These are phyloP conservation scores for Alnus glutinosa DNA, from an alignment of 306 rosid genomes.

Conservation along the genomic window DNA sequence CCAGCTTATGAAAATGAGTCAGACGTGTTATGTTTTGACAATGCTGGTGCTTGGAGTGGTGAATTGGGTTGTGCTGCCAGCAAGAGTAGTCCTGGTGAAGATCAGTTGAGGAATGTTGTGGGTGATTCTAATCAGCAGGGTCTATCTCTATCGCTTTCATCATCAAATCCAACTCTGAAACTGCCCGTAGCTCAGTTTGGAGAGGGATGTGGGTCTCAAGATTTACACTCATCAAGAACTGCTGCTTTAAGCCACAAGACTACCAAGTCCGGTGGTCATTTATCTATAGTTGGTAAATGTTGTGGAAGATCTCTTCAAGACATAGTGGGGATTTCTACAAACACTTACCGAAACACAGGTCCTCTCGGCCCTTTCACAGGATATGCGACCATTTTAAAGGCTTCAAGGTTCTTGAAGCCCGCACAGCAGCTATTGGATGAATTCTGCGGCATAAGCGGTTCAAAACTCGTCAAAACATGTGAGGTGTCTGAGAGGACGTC, in stretches of 20 bases:
- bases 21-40: slow-evolving; percentile 34
- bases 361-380: slow-evolving; percentile 99
- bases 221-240: slow-evolving; percentile 19
- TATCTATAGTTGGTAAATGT: slow-evolving; percentile 41
- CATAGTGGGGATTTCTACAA: slow-evolving; percentile 42
- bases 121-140: slow-evolving; percentile 73
- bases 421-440: slow-evolving; percentile 76
- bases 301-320: slow-evolving; percentile 62
- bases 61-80: too few relatives aligned
- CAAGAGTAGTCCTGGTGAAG: not conserved
- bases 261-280: slow-evolving; percentile 30
- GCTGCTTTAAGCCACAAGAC: not conserved
- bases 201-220: slow-evolving; percentile 38
- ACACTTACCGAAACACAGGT: slow-evolving; percentile 51
- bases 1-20: slow-evolving; percentile 43
- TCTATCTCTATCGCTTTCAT: slow-evolving; percentile 76
- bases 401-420: slow-evolving; percentile 73
- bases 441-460: slow-evolving; percentile 38
- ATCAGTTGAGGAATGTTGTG: not conserved
- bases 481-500: slow-evolving; percentile 46
- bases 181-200: slow-evolving; percentile 37
- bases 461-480: slow-evolving; percentile 21
- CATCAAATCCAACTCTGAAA: slow-evolving; percentile 60
- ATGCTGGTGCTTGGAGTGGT: slow-evolving; percentile 23
- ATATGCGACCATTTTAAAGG: slow-evolving; percentile 80